Conservation (phyloP, 345 rosid genomes). For the Mangifera indica region DNA sequence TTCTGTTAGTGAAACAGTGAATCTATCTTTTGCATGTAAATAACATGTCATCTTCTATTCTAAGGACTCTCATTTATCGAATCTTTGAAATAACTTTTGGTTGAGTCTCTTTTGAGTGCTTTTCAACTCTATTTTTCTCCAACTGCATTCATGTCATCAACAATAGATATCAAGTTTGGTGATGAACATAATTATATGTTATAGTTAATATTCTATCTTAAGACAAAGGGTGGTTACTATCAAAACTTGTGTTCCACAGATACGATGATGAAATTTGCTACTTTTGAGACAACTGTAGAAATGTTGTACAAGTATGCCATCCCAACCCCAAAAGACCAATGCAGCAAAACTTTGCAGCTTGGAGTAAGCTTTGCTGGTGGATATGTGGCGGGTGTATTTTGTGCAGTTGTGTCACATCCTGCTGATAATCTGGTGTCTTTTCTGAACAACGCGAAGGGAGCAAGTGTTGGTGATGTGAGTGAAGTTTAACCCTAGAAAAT, state of each 20-base stretch:
- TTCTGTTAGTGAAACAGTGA: too few species aligned
- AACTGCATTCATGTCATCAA: background rate
- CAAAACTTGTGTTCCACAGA: slow-evolving; percentile 44
- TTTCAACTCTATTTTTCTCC: background rate
- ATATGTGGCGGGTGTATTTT: slow-evolving; percentile 83
- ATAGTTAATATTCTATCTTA: background rate
- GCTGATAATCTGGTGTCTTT: slow-evolving; percentile 97
- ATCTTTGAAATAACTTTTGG: too few species aligned
- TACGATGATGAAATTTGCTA: slow-evolving; percentile 96
- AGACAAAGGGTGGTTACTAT: background rate
- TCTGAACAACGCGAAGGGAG: slow-evolving; percentile 93
- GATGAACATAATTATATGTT: too few species aligned
- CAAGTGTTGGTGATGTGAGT: slow-evolving; percentile 81
- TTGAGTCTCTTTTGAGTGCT: too few species aligned
- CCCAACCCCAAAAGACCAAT: slow-evolving; percentile 79
- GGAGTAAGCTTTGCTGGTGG: slow-evolving; percentile 96
- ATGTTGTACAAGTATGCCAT: slow-evolving; percentile 70
- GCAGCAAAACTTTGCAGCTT: slow-evolving; percentile 74
- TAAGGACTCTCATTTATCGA: too few species aligned
- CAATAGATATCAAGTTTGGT: too few species aligned
- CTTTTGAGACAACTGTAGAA: slow-evolving; percentile 90
- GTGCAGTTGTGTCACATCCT: slow-evolving; percentile 91
- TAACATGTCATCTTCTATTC: too few species aligned
- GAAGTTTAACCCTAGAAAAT: slow-evolving; percentile 10
- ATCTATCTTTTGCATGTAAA: too few species aligned